A percentile compares a stretch with the other conserved stretches of the same genome.
phyloP scores from a whole-genome alignment of 2,329 filamentous ascomycete species.

The Grosmannia clavigera region DNA sequence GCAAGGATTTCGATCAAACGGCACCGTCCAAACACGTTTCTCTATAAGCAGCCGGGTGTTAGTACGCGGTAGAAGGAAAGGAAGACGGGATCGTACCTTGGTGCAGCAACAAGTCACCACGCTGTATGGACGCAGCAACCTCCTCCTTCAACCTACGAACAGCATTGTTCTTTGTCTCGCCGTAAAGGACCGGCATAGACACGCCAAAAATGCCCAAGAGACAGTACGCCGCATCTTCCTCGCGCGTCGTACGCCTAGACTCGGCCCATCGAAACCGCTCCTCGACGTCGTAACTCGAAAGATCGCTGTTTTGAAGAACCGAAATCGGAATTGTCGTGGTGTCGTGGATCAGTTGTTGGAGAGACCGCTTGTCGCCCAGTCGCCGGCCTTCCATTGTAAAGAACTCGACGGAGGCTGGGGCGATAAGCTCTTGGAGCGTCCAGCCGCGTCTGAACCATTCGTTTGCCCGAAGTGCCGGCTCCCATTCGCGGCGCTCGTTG shows the following conservation, averaged over 20 bases:
- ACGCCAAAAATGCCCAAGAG: slow-evolving; percentile 13
- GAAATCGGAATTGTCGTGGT: slow-evolving; percentile 13
- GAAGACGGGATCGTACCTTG: not conserved
- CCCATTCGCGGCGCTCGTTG: not conserved
- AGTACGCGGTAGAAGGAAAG: not conserved
- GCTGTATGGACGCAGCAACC: slow-evolving; percentile 9
- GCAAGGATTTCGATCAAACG: slow-evolving; percentile 15
- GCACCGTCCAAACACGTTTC: slow-evolving; percentile 8
- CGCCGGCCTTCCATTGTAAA: slow-evolving; percentile 12
- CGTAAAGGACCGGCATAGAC: slow-evolving; percentile 11
- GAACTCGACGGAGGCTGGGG: slow-evolving; percentile 17
- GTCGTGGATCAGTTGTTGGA: slow-evolving; percentile 13
- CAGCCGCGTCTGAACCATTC: slow-evolving; percentile 6
- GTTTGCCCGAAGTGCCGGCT: not conserved
- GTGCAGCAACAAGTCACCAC: not conserved
- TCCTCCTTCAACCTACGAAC: slow-evolving; percentile 8
- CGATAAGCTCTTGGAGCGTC: slow-evolving; percentile 12
- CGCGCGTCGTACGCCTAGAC: slow-evolving; percentile 6
- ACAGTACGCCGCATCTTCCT: slow-evolving; percentile 13
- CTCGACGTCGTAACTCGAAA: slow-evolving; percentile 11
- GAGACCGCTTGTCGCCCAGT: slow-evolving; percentile 17
- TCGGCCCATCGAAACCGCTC: slow-evolving; percentile 14
- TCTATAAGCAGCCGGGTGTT: not conserved
- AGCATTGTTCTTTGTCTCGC: slow-evolving; percentile 7
- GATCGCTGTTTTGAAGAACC: slow-evolving; percentile 10